Percentiles rank a stretch among this genome's conserved stretches.
Conservation (phyloP, 2,329 filamentous ascomycete genomes). For the Xylariaceae sp. region DNA sequence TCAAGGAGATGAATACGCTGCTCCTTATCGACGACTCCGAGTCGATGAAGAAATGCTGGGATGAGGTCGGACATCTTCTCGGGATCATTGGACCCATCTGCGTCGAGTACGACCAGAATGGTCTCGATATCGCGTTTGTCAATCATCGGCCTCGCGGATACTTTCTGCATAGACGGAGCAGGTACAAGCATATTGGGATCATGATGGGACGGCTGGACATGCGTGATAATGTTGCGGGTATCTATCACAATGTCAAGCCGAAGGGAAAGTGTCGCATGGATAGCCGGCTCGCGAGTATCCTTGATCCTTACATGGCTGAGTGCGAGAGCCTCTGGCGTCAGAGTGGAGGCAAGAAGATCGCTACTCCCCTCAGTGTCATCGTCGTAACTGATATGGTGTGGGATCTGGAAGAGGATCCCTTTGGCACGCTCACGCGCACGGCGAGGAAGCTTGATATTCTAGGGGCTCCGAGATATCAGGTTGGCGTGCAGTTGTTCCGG, state of each 20-base stretch:
- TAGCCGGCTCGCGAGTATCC: constrained; percentile 17
- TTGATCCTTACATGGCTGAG: constrained; percentile 21
- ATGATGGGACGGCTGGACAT: constrained; percentile 18
- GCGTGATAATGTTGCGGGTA: constrained; percentile 29
- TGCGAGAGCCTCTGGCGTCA: constrained; percentile 2
- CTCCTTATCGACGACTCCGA: constrained; percentile 70
- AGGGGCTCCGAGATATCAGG: constrained; percentile 59
- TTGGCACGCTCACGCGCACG: constrained; percentile 36
- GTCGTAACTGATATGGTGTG: constrained; percentile 67
- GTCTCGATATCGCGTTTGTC: constrained; percentile 68
- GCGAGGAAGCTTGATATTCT: constrained; percentile 57
- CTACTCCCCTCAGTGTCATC: constrained; percentile 65
- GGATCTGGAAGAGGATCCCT: constrained; percentile 50
- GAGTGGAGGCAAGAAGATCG: constrained; percentile 4
- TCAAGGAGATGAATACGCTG: constrained; percentile 63
- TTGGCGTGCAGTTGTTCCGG: constrained; percentile 73
- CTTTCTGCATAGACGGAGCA: constrained; percentile 11
- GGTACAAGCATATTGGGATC: constrained; percentile 27
- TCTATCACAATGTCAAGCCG: constrained; percentile 25
- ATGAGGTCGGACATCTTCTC: constrained; percentile 57
- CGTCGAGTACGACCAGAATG: constrained; percentile 59
- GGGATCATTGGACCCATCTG: constrained; percentile 63
- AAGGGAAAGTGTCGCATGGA: constrained; percentile 22
- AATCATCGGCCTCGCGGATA: constrained; percentile 43
- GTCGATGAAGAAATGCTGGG: constrained; percentile 62